These are phyloP conservation scores for Trematosphaeria pertusa DNA, from an alignment of 2,329 filamentous ascomycete genomes.

Conservation along the genomic window DNA sequence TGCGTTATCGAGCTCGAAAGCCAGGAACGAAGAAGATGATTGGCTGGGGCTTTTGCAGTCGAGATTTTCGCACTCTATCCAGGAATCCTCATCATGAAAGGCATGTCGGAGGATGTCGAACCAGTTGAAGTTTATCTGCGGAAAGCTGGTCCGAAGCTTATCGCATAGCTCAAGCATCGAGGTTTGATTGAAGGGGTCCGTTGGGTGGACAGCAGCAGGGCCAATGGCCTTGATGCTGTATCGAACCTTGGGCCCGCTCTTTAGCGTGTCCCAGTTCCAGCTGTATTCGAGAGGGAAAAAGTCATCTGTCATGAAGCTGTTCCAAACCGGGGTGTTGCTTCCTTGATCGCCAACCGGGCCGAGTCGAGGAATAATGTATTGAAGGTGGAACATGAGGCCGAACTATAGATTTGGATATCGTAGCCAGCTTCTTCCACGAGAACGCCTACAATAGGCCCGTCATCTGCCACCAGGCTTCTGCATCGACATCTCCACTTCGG, in stretches of 20 bases:
- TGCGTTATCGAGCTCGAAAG: no score
- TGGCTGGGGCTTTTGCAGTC: no score
- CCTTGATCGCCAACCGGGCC: background rate
- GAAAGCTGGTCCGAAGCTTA: background rate
- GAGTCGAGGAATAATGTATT: background rate
- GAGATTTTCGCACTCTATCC: no score
- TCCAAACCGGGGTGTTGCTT: background rate
- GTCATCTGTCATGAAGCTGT: background rate
- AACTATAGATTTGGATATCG: background rate
- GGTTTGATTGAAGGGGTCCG: background rate
- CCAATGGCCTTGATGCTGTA: background rate
- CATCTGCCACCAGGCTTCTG: no score
- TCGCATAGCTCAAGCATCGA: background rate
- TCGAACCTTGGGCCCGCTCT: background rate
- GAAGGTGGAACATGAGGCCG: background rate
- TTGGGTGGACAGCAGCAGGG: background rate
- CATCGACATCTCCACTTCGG: no score
- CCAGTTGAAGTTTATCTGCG: background rate
- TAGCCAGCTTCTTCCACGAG: no score
- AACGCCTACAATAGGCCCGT: no score
- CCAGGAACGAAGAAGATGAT: no score
- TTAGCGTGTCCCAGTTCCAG: background rate
- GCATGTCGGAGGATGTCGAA: background rate
- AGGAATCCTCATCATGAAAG: no score
- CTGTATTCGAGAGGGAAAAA: background rate